phyloP scores from a whole-genome alignment of 2,329 filamentous ascomycete genomes.

The Paraphaeosphaeria minitans region DNA sequence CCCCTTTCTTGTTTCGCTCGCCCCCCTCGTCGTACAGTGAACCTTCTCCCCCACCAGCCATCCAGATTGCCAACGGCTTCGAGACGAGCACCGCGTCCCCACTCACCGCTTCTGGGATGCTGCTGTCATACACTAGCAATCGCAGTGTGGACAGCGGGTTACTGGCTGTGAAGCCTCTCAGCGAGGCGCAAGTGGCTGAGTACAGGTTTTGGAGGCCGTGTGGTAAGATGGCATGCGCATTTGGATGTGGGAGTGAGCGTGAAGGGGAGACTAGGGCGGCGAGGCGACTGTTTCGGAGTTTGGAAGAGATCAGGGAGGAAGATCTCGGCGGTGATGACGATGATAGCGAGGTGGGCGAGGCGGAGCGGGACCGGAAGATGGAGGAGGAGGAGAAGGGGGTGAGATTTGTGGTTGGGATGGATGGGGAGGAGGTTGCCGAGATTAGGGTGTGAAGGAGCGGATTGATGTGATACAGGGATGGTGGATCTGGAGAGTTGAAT shows the following conservation, averaged over 20 bases:
- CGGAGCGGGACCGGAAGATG: not conserved
- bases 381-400: conserved; percentile 3
- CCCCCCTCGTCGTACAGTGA: not conserved
- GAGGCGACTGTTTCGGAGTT: conserved; percentile 36
- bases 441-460: not conserved
- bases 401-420: not conserved
- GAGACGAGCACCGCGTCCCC: conserved; percentile 30
- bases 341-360: conserved; percentile 5
- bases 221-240: conserved; percentile 33
- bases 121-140: conserved; percentile 39
- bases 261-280: conserved; percentile 38
- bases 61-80: conserved; percentile 38
- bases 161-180: conserved; percentile 35
- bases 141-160: conserved; percentile 35
- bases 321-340: not conserved
- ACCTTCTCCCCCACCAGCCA: conserved; percentile 12
- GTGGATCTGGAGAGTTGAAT: too few relatives aligned
- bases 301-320: conserved; percentile 23
- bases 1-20: not conserved
- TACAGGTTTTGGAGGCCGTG: conserved; percentile 46
- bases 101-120: conserved; percentile 32
- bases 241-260: conserved; percentile 37
- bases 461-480: too few relatives aligned
- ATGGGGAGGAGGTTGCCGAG: conserved; percentile 1
- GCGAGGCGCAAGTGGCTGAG: conserved; percentile 42